Evolutionary conservation across 2,329 filamentous ascomycete species (phyloP).

Genomic region (Ophiostoma sp.): DNA sequence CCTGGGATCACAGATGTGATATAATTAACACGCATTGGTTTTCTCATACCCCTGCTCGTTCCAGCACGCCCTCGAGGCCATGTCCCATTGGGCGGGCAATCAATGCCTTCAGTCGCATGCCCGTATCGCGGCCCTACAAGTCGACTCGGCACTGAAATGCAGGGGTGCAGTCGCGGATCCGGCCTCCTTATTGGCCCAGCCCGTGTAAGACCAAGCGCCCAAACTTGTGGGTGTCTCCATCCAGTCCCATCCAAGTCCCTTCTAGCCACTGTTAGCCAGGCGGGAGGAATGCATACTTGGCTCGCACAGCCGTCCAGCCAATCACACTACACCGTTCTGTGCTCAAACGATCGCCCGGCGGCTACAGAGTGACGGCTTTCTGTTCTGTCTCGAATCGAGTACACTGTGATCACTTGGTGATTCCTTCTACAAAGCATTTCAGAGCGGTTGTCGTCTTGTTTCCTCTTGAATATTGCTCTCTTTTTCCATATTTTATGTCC

Average conservation of each 20-base stretch:
- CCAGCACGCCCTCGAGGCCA: background rate
- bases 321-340: slow-evolving; percentile 21
- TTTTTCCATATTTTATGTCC: background rate
- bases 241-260: background rate
- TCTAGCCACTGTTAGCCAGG: background rate
- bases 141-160: slow-evolving; percentile 14
- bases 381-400: background rate
- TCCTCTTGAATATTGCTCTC: background rate
- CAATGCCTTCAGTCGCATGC: background rate
- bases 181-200: slow-evolving; percentile 3
- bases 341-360: slow-evolving; percentile 18
- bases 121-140: slow-evolving; percentile 7
- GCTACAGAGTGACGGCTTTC: slow-evolving; percentile 19
- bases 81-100: slow-evolving; percentile 4
- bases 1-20: background rate
- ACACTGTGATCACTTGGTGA: background rate
- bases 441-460: background rate
- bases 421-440: no score
- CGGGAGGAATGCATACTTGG: slow-evolving; percentile 4
- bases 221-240: slow-evolving; percentile 5
- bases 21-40: background rate
- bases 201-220: slow-evolving; percentile 16
- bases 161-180: background rate
- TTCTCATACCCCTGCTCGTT: slow-evolving; percentile 4
- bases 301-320: background rate